Base-by-base conservation (phyloP, 257 asterid species). In the Apocynum venetum region DNA sequence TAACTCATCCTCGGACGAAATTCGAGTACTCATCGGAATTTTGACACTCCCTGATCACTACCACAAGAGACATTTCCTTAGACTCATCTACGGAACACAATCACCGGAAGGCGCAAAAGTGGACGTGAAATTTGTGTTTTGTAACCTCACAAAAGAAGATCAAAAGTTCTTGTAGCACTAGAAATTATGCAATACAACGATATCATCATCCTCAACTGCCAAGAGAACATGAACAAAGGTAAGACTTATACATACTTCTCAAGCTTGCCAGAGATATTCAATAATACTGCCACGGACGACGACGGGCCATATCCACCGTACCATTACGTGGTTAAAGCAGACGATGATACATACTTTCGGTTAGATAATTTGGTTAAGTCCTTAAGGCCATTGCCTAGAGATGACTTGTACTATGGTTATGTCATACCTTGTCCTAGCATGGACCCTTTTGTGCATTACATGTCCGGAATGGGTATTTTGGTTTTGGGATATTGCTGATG, bases 391-490 rank as follows among this genome's bases (percentile, higher is more conserved):
- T 82, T 94, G 80, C 82, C 97, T 6, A 86, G 96, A 57, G 77
- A 84, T 56, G 98, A 92, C 69, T 75, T 94, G 80, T 92, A 94
- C 86, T 94, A 87, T 8, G 98, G 98, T 0, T 94, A 86, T 68
- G 97, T 94, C 1, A 89, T 94, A 49, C 98, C 98, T 2, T 94
- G 97, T 73, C 88, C 89, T 0, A 94, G 97, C 63, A 92, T 92
- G 97, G 91, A 94, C 38, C 97, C 98, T 0, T 94, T 91, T 46
- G 86, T 81, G 17, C 91, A 87, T 43, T 94, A 94, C 85, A 94
- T 94, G 98, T 92, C 98, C 25, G 98, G 98, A 12, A 94, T 94
- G 98, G 98, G 98, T 0, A 91, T 91, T 72, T 76, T 94, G 20
- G 89, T 94, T 8, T 90, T 94, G 98, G 98, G 98, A 94, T 59